Conservation (phyloP, 768 basidiomycete species). For the Rhodotorula graminis region DNA sequence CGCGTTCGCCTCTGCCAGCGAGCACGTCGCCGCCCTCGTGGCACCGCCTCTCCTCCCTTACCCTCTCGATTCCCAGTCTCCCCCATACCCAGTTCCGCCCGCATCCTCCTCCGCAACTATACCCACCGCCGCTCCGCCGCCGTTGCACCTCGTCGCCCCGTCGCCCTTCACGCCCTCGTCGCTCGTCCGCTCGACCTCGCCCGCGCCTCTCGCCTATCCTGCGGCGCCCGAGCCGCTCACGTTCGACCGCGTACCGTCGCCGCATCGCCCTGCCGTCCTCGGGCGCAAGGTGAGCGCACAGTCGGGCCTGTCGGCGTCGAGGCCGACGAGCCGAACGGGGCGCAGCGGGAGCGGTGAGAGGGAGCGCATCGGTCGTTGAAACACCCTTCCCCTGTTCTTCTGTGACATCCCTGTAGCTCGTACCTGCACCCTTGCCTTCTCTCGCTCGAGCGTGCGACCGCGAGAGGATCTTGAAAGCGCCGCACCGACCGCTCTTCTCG, state of each 20-base stretch:
- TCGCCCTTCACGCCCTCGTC: not conserved
- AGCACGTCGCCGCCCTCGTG: not conserved
- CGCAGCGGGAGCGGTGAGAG: not conserved
- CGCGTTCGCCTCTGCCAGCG: not conserved
- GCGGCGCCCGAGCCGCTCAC: constrained; percentile 11
- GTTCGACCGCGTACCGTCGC: constrained; percentile 22
- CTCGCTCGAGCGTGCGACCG: too few relatives aligned
- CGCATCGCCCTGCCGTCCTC: not conserved
- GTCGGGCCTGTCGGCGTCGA: constrained; percentile 15
- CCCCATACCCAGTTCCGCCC: not conserved
- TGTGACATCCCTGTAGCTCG: not conserved
- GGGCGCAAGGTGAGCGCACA: constrained; percentile 14
- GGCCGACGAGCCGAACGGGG: constrained; percentile 1
- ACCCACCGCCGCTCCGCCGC: not conserved
- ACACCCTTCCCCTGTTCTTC: not conserved
- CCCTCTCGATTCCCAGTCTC: not conserved
- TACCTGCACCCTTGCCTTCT: not conserved
- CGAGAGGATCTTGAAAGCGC: too few relatives aligned
- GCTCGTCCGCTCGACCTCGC: not conserved
- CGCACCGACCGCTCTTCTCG: too few relatives aligned
- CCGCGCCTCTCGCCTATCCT: too few relatives aligned
- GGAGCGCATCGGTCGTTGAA: constrained; percentile 1
- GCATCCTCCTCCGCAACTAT: not conserved
- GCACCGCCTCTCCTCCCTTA: not conserved
- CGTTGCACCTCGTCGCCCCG: not conserved